These are phyloP conservation scores for Cladosporium velox DNA, from an alignment of 2,329 filamentous ascomycete genomes.

Conservation along the genomic window DNA sequence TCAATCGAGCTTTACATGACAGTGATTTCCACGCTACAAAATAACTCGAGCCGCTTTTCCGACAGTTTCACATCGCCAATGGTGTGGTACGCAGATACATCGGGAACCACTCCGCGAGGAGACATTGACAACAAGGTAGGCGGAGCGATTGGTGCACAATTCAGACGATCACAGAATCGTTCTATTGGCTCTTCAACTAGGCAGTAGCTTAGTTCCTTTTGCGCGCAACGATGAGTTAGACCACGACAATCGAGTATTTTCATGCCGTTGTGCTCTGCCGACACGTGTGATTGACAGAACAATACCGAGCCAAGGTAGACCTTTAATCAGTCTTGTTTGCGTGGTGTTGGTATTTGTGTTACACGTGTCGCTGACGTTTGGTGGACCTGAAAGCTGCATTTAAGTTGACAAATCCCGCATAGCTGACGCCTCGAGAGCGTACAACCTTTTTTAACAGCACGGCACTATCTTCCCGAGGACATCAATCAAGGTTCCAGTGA, in stretches of 20 bases:
- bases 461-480: background rate
- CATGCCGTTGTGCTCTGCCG: background rate
- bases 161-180: background rate
- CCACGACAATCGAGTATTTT: background rate
- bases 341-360: background rate
- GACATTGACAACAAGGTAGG: background rate
- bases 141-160: background rate
- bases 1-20: background rate
- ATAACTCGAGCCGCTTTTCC: conserved; percentile 2
- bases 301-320: background rate
- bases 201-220: background rate
- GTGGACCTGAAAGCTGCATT: background rate
- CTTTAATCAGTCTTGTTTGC: background rate
- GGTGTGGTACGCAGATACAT: background rate
- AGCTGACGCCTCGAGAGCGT: background rate
- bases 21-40: background rate
- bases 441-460: background rate
- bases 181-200: background rate
- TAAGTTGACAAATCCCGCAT: background rate
- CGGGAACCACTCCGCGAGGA: background rate
- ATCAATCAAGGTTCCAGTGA: background rate
- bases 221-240: background rate
- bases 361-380: background rate
- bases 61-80: background rate
- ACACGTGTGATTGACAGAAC: background rate